Evolutionary conservation across 192 early-diverging fungal species (phyloP), one percentile per base, ranked within the genome.

Genomic region (Coemansia sp.): DNA sequence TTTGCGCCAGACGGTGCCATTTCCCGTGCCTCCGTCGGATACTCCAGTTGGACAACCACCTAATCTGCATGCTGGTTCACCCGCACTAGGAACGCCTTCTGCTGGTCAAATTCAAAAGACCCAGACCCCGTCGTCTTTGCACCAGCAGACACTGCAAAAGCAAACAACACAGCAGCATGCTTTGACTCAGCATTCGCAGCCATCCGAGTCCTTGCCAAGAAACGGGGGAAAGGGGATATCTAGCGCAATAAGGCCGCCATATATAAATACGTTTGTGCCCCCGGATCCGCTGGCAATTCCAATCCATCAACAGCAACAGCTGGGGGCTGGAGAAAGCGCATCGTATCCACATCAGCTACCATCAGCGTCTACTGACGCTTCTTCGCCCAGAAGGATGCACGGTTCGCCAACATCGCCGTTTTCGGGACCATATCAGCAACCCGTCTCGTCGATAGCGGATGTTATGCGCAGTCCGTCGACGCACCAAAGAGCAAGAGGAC

Each of bases 401-500:
- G 3, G 19, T 35, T 14, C 45, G 10, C 59, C 65, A 43, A 25
- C 56, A 2, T 60, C 69, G 4, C 52, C 65, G 48, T 56, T 63
- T 36, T 53, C 69, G 7, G 50, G 61, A 20, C 59, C 69, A 23
- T 66, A 54, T 23, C 76, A 45, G 40, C 63, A 58, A 40, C 25
- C 50, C 4, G 62, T 65, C 34, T 42, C 52, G n/a, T 60, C 63
- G 0, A 22, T 67, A 34, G 23, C 67, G 33, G 34, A 14, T 13
- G 59, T 50, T 4, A 36, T 65, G 29, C 71, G 59, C 1, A 50
- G 41, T 1, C 60, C 72, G 25, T 23, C 59, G 3, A 62, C 61
- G 40, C 62, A 60, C 19, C 72, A 71, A 35, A 52, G 73, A 19
- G 59, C 59, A 23, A 72, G 78, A 15, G 78, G 78, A 6, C 78